Evolutionary conservation across 495 filamentous ascomycete species (phyloP), one percentile per base, ranked within the genome.

Genomic region (Aspergillus indologenus): DNA sequence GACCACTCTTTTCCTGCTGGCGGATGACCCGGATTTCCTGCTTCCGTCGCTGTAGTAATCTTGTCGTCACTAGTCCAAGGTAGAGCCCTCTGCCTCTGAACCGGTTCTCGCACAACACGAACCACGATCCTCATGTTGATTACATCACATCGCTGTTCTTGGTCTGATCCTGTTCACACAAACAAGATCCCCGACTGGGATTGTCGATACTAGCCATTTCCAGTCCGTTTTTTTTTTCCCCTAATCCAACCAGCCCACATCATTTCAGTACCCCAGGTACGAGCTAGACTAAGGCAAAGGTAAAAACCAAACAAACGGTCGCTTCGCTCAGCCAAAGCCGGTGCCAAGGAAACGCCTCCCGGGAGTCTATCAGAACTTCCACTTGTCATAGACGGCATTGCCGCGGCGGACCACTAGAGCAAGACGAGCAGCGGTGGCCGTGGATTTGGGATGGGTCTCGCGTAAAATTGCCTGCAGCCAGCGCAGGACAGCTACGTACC

Each of bases 381-480:
- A 80, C 52, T 64, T 61, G 20, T 66, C 67, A 67, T 78, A 80
- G 20, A 69, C 62, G 17, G 56, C 51, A 59, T 73, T 71, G 12
- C 73, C 75, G 17, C 58, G 64, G 46, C 59, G 64, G 15, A 75
- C 69, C 18, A 77, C 74, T 48, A 67, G 64, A 44, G 58, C 59
- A 53, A 78, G 56, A 7, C 64, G 64, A 3, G 68, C 45, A 6
- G 67, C 60, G 47, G 68, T 67, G 7, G 63, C 59, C 47, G 73
- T 65, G 45, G 70, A 63, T 40, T 56, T 61, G 18, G 70, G 71
- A 47, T 67, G 65, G 24, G 67, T 60, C 76, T 58, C 71, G 66
- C 54, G 61, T 45, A 44, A 68, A 53, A 79, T 73, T 34, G 57
- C 64, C 20, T 83, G 77, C 47, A 93, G 65, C 88, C 90, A 94